phyloP scores from a whole-genome alignment of 2,329 filamentous ascomycete genomes.

The Aspergillus sp. region DNA sequence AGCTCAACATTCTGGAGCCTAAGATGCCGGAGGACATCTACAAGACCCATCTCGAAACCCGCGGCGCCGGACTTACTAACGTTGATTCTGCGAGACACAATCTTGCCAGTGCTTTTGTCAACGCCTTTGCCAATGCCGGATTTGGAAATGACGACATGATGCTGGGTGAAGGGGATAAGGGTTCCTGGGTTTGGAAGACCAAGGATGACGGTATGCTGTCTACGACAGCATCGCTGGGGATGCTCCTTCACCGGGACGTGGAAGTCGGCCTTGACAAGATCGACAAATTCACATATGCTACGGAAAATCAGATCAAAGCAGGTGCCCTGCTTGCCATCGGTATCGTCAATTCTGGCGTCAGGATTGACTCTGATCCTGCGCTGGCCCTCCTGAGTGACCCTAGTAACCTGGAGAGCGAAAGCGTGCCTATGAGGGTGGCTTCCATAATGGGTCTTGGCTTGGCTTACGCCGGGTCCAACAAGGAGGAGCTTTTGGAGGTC shows the following conservation, averaged over 20 bases:
- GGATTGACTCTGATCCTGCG: conserved; percentile 80
- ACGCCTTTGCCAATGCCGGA: conserved; percentile 92
- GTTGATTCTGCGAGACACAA: conserved; percentile 94
- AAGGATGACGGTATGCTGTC: conserved; percentile 98
- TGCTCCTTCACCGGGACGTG: conserved; percentile 86
- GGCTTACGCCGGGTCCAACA: conserved; percentile 89
- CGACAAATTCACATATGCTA: conserved; percentile 82
- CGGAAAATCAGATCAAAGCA: conserved; percentile 77
- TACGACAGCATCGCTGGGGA: conserved; percentile 86
- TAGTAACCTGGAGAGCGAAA: conserved; percentile 71
- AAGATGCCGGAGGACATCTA: conserved; percentile 98
- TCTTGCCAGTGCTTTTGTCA: conserved; percentile 89
- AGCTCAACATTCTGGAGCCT: conserved; percentile 91
- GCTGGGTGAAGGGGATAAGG: conserved; percentile 80
- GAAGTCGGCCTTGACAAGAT: conserved; percentile 88
- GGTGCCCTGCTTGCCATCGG: conserved; percentile 89
- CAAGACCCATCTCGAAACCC: conserved; percentile 95
- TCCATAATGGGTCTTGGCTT: conserved; percentile 94
- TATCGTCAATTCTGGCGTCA: conserved; percentile 89
- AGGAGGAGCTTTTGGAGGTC: conserved; percentile 74
- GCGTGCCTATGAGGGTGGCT: conserved; percentile 66
- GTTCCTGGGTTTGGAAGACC: conserved; percentile 97
- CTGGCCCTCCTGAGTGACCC: conserved; percentile 74
- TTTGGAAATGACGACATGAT: conserved; percentile 97
- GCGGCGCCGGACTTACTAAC: conserved; percentile 87